Percentiles rank a stretch among this genome's conserved stretches.
These are phyloP conservation scores for Diaporthe capsici DNA, from an alignment of 2,329 filamentous ascomycete species.

Conservation along the genomic window DNA sequence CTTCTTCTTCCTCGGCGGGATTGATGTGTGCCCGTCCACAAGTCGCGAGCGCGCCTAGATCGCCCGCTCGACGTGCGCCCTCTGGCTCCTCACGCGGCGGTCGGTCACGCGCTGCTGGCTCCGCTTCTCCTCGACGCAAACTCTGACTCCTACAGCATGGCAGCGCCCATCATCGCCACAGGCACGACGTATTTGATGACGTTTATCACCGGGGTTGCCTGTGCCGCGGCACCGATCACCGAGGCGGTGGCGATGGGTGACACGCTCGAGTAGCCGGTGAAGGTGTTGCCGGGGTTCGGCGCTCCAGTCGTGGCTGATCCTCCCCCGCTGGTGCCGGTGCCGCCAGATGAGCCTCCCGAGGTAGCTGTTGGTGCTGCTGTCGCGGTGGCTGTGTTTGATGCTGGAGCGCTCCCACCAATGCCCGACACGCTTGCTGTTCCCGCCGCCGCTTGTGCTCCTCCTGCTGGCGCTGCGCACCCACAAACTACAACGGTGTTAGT, in stretches of 20 bases:
- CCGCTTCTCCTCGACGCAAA: neutral
- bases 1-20: conserved; percentile 9
- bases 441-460: neutral
- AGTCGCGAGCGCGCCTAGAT: neutral
- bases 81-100: neutral
- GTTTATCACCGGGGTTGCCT: conserved; percentile 29
- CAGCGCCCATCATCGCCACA: conserved; percentile 35
- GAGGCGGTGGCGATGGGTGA: conserved; percentile 39
- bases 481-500: conserved; percentile 35
- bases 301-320: conserved; percentile 19
- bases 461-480: conserved; percentile 36
- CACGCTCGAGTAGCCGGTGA: conserved; percentile 40
- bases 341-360: neutral
- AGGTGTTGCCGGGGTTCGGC: conserved; percentile 19
- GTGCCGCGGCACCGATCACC: conserved; percentile 34
- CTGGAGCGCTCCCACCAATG: neutral
- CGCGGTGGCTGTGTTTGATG: conserved; percentile 30
- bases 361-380: neutral
- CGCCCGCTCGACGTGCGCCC: neutral
- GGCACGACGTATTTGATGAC: conserved; percentile 33
- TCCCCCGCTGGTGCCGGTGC: neutral
- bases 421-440: conserved; percentile 36
- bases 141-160: conserved; percentile 13
- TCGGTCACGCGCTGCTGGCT: neutral
- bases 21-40: neutral